Evolutionary conservation across 1,284 basidiomycete species (phyloP), one percentile per base, ranked within the genome.

Genomic region (Psilocybe mexicana): DNA sequence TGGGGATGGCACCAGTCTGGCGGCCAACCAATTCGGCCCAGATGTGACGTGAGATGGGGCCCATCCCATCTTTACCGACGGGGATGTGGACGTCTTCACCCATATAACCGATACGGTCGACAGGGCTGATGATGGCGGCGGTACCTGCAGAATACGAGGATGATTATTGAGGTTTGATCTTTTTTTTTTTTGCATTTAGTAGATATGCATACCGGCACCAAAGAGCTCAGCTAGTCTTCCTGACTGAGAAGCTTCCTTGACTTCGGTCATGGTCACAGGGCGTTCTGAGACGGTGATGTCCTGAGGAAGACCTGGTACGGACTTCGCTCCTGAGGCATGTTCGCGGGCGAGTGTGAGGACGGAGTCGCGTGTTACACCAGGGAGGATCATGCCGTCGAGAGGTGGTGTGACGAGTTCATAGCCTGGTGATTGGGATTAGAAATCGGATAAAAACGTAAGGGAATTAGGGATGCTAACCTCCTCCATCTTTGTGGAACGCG

Each of bases 361-460:
- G 18, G 92, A 94, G 74, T 98, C 94, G 61, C 96, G 89, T 6
- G 96, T 98, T 18, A 99, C 91, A 61, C 96, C 96, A 10, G 96
- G 96, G 12, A 99, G 88, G 68, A 99, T 95, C 81, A 97, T 90
- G 56, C 96, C 96, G 69, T 94, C 93, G 43, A 98, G 82, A 3
- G 96, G 94, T 8, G 96, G 95, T 0, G 95, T 96, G 50, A 94
- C 87, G 59, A 97, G 85, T 72, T 96, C 94, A 52, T 80, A 75
- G 10, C 76, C 88, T 89, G 14, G 8, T 26, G 60, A 4, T 38
- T 24, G 26, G 30, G 33, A 26, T 43, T 44, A 46, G 25, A 50
- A 44, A 46, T 52, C 44, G 53, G 33, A 57, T 50, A n/a, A 8
- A 43, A 23, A 57, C 38, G 4, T 45, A 50, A 46, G 26, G 36